Conservation (phyloP, 228 moss, liverwort and hornwort genomes). For the Sphagnum fallax region DNA sequence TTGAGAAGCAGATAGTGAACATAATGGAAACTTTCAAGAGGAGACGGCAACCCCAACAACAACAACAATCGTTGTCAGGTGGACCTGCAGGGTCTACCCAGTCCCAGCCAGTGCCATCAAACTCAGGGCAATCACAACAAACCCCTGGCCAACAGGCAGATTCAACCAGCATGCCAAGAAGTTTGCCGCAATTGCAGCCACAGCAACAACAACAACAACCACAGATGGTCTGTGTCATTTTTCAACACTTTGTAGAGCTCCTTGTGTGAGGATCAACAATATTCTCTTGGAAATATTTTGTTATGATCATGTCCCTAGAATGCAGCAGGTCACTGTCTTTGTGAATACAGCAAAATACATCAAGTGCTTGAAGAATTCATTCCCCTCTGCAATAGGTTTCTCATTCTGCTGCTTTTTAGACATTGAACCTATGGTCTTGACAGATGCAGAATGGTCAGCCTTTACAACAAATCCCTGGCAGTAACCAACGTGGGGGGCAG, state of each 20-base stretch:
- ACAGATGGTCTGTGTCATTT: not conserved
- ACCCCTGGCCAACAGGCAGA: not conserved
- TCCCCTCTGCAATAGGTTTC: no score
- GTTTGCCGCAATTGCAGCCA: not conserved
- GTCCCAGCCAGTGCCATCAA: not conserved
- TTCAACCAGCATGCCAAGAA: not conserved
- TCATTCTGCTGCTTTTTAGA: no score
- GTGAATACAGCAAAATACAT: not conserved
- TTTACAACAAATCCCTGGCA: slow-evolving; percentile 33
- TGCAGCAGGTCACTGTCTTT: not conserved
- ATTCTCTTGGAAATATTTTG: not conserved
- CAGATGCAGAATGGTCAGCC: slow-evolving; percentile 35
- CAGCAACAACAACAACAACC: slow-evolving; percentile 1
- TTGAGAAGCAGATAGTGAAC: slow-evolving; percentile 76
- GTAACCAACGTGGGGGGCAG: slow-evolving; percentile 15
- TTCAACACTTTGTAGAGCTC: not conserved
- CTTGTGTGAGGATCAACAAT: not conserved
- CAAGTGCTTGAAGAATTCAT: no score
- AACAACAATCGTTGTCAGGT: slow-evolving; percentile 10
- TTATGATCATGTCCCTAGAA: not conserved
- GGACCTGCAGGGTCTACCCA: slow-evolving; percentile 4
- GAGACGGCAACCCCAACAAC: slow-evolving; percentile 33
- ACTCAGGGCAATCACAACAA: not conserved
- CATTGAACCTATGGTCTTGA: no score
- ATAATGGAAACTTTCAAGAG: slow-evolving; percentile 92